Evolutionary conservation across 345 rosid genomes (phyloP), one percentile per base, ranked within the genome.

Genomic region (Clarkia xantiana): DNA sequence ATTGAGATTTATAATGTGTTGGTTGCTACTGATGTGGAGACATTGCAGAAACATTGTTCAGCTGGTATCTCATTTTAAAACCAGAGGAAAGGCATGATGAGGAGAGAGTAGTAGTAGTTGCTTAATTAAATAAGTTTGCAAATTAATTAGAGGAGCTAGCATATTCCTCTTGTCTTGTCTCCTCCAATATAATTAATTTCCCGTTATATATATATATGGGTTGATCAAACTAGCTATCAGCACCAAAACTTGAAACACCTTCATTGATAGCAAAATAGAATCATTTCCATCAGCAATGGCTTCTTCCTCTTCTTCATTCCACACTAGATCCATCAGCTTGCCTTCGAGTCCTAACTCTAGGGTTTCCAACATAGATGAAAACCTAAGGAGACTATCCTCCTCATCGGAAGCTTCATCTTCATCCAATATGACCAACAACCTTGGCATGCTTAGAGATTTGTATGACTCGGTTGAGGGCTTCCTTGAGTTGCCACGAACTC

Each of bases 261-360:
- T 4, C 8, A 52, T 29, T 1, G 9, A 29, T 7, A 29, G 36
- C 36, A 29, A 5, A 29, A 10, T 10, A 29, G 9, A 29, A 29
- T 5, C 2, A 29, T 29, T 29, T 29, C 36, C 36, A 29, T 5
- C 36, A 29, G 9, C 8, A 18, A 52, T 16, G 16, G 12, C 2
- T 3, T 34, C 8, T 29, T 51, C 54, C 10, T 14, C 54, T 51
- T 19, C 45, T 23, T 10, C 44, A 18, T 57, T 53, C 22, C 70
- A 68, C 45, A 52, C 49, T 52, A 63, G 72, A 29, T 71, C 80
- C 20, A 63, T 57, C 59, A 75, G 76, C 51, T 62, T 75, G 63
- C 80, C 74, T 19, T 63, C 70, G 11, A 68, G 59, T 42, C 54
- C 68, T 58, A 68, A 68, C 59, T 70, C 66, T 1, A 23, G 58